phyloP scores from a whole-genome alignment of 192 early-diverging fungal genomes.

The Linnemannia schmuckeri region DNA sequence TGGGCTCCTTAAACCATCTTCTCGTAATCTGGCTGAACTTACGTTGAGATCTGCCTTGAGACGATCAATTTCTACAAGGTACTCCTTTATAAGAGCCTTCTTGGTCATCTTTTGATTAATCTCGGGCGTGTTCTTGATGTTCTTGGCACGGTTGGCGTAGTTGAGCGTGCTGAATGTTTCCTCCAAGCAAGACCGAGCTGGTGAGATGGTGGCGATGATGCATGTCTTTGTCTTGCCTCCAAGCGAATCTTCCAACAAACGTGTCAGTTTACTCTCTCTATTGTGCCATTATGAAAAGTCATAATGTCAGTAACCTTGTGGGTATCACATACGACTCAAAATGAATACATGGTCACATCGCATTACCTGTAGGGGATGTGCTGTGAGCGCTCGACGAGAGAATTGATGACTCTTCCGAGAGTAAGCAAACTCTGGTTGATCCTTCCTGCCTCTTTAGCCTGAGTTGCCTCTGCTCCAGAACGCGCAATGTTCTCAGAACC shows the following conservation, averaged over 20 bases:
- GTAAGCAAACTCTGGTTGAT: conserved; percentile 89
- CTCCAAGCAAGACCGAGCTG: conserved; percentile 73
- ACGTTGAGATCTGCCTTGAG: conserved; percentile 82
- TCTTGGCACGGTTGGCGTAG: conserved; percentile 84
- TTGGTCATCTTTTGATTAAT: conserved; percentile 86
- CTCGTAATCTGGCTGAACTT: conserved; percentile 3
- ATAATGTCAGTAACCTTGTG: not conserved
- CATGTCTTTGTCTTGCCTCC: conserved; percentile 94
- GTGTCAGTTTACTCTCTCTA: conserved; percentile 89
- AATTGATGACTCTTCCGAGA: conserved; percentile 79
- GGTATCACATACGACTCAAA: not conserved
- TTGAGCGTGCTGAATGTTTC: conserved; percentile 84
- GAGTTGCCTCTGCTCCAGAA: conserved; percentile 85
- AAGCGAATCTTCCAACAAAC: conserved; percentile 91
- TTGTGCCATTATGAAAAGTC: not conserved
- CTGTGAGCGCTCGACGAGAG: conserved; percentile 67
- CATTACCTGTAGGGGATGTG: conserved; percentile 78
- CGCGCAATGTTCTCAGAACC: conserved; percentile 95
- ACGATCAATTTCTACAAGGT: conserved; percentile 83
- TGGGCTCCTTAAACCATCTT: not conserved
- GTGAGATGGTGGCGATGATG: conserved; percentile 95
- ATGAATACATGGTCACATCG: not conserved
- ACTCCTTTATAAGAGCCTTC: conserved; percentile 85
- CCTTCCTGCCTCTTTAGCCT: conserved; percentile 90
- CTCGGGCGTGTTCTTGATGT: conserved; percentile 82